Evolutionary conservation across 805 yeast species (phyloP), one percentile per base, ranked within the genome.

Genomic region (Cyberlindnera euphorbiiphila): DNA sequence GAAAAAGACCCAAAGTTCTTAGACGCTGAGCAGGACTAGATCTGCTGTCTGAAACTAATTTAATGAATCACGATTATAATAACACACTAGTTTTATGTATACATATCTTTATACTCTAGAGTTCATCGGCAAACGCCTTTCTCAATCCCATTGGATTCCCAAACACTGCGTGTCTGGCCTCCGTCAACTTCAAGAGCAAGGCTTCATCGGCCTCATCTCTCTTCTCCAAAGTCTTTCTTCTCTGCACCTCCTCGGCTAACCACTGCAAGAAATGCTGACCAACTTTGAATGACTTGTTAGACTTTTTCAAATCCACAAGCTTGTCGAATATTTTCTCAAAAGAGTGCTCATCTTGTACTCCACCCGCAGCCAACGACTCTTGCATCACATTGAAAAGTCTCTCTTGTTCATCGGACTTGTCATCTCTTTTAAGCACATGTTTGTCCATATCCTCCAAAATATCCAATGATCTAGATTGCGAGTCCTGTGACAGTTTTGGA

Each of bases 1-100:
- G 71, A 76, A 9, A 84, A 82, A 43, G 94, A 91, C 56, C 97
- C 96, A 2, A 77, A 74, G 37, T 89, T 87, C 56, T 61, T 91
- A 34, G 85, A 86, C n/a, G 47, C 40, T 14, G 46, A 49, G 25
- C 42, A 40, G 25, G 32, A 34, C 9, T 13, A 6, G 13, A 9
- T 14, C 16, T 36, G 19, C 19, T 24, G 20, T 19, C 9, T 21
- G 20, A 25, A 15, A 17, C 17, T 18, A 12, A 19, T 19, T 25
- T 28, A 18, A 32, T 24, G 34, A 34, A 18, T 29, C 12, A 19
- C 17, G 29, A 9, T 11, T 21, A 21, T 9, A n/a, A 12, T 10
- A 9, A 24, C n/a, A 9, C 27, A 21, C 8, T 21, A 9, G 8
- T 21, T 21, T 21, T 9, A 11, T 25, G n/a, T 25, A 25, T 25